Evolutionary conservation across 208 protist species (phyloP).

Genomic region (Trypanosomatidae sp.): DNA sequence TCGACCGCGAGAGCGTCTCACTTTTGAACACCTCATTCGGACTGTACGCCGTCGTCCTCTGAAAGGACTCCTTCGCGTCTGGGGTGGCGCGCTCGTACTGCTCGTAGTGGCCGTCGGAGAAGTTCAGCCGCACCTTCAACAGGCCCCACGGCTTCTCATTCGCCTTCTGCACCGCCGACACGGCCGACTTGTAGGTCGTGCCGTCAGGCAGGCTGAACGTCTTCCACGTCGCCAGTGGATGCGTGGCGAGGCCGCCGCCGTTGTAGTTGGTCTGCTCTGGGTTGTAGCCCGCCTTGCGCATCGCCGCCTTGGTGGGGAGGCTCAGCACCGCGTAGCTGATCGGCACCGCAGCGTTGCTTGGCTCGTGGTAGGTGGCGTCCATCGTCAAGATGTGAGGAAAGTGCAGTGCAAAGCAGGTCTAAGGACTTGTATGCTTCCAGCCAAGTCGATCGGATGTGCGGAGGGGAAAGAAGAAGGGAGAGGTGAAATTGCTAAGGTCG

Average conservation of each 20-base stretch:
- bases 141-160: conserved; percentile 76
- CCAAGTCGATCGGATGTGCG: too few species aligned
- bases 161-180: conserved; percentile 57
- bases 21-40: conserved; percentile 63
- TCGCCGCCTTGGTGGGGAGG: conserved; percentile 61
- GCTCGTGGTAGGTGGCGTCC: conserved; percentile 54
- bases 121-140: conserved; percentile 78
- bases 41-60: conserved; percentile 53
- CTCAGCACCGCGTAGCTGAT: conserved; percentile 75
- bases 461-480: too few species aligned
- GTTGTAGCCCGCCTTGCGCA: conserved; percentile 76
- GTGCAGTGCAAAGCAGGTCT: too few species aligned
- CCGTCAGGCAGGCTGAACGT: conserved; percentile 53
- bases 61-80: conserved; percentile 42
- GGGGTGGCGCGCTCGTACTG: conserved; percentile 64
- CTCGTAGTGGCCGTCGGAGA: conserved; percentile 69
- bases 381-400: too few species aligned
- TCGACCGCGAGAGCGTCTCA: conserved; percentile 43
- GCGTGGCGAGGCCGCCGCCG: conserved; percentile 49
- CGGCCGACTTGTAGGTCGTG: conserved; percentile 70
- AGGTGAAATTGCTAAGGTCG: too few species aligned
- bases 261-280: conserved; percentile 48
- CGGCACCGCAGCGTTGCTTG: conserved; percentile 38
- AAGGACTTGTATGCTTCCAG: too few species aligned
- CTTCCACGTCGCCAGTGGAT: conserved; percentile 75